Percentiles rank a stretch among this genome's conserved stretches.
Evolutionary conservation across 495 filamentous ascomycete species (phyloP).

Genomic region (Aspergillus kassunensis): DNA sequence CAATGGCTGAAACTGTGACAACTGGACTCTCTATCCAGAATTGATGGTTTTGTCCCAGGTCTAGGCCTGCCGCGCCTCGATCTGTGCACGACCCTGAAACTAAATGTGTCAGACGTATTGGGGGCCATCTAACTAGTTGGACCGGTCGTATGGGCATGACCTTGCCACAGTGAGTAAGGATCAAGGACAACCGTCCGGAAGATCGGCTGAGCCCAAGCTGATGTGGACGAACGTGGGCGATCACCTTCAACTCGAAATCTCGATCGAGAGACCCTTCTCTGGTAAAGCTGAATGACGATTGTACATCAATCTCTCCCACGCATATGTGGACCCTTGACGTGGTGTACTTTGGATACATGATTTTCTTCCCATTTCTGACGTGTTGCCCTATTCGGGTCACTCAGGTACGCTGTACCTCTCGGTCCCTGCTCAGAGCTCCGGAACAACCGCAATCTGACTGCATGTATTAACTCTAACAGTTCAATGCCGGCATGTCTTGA

Average conservation of each 20-base stretch:
- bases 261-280: too few relatives aligned
- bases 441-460: too few relatives aligned
- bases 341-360: conserved; percentile 5
- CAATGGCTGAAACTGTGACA: conserved; percentile 17
- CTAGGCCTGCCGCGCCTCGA: conserved; percentile 12
- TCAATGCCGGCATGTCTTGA: too few relatives aligned
- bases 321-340: conserved; percentile 24
- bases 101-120: conserved; percentile 11
- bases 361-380: too few relatives aligned
- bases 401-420: neutral
- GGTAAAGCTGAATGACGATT: neutral
- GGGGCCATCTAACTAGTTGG: neutral
- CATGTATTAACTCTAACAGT: too few relatives aligned
- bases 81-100: neutral
- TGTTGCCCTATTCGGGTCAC: neutral
- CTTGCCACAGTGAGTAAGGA: conserved; percentile 6
- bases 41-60: conserved; percentile 18
- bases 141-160: neutral
- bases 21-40: conserved; percentile 11
- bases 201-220: conserved; percentile 23
- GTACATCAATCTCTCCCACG: neutral
- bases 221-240: conserved; percentile 37
- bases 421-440: neutral
- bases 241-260: conserved; percentile 27
- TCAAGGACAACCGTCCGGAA: conserved; percentile 13